Base-by-base conservation (phyloP, 257 asterid species). In the Solanum rostratum region DNA sequence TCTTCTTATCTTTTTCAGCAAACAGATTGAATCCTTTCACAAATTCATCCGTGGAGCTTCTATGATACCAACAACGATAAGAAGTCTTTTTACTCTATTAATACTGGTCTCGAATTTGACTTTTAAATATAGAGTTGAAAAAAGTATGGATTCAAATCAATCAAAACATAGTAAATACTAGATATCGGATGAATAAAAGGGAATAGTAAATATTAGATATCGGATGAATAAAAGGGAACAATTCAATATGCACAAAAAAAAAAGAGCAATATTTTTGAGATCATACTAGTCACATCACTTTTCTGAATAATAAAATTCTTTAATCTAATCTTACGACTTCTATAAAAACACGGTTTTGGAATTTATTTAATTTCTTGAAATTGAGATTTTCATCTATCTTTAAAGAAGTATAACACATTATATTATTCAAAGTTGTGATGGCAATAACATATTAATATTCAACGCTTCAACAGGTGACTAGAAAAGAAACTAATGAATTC, bases 41-140 rank as follows among this genome's bases (percentile, higher is more conserved):
- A n/a, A 33, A 33, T 33, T 2, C 39, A 33, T 33, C 39, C 39
- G 3, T 33, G 4, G 39, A 2, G 4, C 2, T 33, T 33, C 39
- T 33, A 55, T 55, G 62, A 55, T 55, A 54, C 29, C 9, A 1
- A 13, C 63, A 57, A 57, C 20, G 14, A 57, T 57, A 57, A 57
- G 14, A 57, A 57, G 63, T 20, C 14, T 5, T 0, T 20, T 57
- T 52, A 20, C 29, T 3, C 27, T 1, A 20, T 27, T 8, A 57
- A 20, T 52, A 52, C 19, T 8, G 29, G 13, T 20, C 2, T 20
- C 63, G 2, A 20, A 2, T 9, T 57, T 57, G 63, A 57, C 20
- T 57, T 57, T 57, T 57, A 0, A 20, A 20, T 20, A 0, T 20
- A 3, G 1, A 0, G 9, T 57, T 57, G 0, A 57, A 0, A 57